phyloP scores from a whole-genome alignment of 1,284 basidiomycete species.

The Cutaneotrichosporon cutaneum region DNA sequence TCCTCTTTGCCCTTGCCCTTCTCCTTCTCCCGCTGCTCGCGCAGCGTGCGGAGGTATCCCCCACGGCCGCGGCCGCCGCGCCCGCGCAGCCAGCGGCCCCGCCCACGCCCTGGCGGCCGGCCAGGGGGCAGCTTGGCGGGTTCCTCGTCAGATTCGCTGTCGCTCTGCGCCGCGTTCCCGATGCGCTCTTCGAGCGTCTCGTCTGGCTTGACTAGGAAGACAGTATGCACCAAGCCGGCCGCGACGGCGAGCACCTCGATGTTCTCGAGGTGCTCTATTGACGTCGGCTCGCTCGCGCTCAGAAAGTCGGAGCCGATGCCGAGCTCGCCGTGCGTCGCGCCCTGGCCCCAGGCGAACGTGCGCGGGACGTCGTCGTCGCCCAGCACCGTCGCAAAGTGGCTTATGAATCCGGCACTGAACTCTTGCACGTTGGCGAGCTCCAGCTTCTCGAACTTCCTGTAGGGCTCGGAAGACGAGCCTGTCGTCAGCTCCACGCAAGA shows the following conservation, averaged over 20 bases:
- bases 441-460: not conserved
- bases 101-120: not conserved
- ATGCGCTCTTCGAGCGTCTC: slow-evolving; percentile 63
- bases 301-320: slow-evolving; percentile 80
- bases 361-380: slow-evolving; percentile 60
- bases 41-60: not conserved
- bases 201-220: slow-evolving; percentile 71
- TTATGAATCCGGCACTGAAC: slow-evolving; percentile 79
- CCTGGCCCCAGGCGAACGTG: slow-evolving; percentile 46
- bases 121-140: not conserved
- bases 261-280: slow-evolving; percentile 67
- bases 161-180: not conserved
- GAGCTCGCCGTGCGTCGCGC: slow-evolving; percentile 57
- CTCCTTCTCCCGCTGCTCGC: not conserved
- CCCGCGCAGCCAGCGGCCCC: not conserved
- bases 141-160: not conserved
- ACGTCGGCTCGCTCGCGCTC: slow-evolving; percentile 80
- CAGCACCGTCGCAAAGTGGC: slow-evolving; percentile 74
- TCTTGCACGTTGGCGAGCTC: slow-evolving; percentile 24
- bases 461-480: slow-evolving; percentile 74
- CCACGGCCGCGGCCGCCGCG: not conserved
- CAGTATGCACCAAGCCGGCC: slow-evolving; percentile 78
- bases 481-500: not conserved
- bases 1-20: not conserved
- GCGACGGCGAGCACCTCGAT: slow-evolving; percentile 80